A percentile compares a stretch with the other conserved stretches of the same genome.
phyloP scores from a whole-genome alignment of 2,329 filamentous ascomycete species.

The Talaromyces sp. region DNA sequence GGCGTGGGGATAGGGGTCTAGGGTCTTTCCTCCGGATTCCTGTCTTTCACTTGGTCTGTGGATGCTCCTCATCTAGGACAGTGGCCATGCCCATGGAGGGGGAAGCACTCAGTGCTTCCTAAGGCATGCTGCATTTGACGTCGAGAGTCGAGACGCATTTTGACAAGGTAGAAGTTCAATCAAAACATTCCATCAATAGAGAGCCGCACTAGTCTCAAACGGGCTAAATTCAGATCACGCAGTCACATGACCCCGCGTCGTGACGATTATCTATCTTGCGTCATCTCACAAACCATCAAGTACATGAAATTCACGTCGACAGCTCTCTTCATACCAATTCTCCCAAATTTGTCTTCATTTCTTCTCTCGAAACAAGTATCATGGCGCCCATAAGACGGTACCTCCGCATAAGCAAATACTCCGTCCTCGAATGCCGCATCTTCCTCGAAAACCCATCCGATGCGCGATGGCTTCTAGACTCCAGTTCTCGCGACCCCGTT shows the following conservation, averaged over 20 bases:
- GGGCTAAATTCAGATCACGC: background rate
- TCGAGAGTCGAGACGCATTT: background rate
- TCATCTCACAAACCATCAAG: background rate
- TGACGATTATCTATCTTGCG: background rate
- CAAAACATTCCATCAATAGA: background rate
- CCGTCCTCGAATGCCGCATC: constrained; percentile 93
- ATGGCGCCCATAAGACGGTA: constrained; percentile 92
- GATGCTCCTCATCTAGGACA: background rate
- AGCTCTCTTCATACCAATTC: no score
- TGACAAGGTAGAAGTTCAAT: background rate
- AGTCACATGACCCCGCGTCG: constrained; percentile 10
- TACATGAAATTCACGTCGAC: background rate
- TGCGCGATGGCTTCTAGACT: constrained; percentile 76
- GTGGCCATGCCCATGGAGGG: background rate
- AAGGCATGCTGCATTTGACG: background rate
- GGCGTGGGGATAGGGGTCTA: background rate
- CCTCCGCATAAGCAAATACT: constrained; percentile 85
- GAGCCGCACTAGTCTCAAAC: background rate
- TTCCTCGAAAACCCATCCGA: constrained; percentile 90
- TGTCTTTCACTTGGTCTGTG: background rate
- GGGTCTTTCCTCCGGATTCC: background rate
- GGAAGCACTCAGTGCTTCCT: background rate
- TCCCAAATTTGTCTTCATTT: no score
- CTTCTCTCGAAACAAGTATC: no score
- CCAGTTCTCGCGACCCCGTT: constrained; percentile 64